Base-by-base conservation (phyloP, 495 filamentous ascomycete species). In the Neurospora sp. region DNA sequence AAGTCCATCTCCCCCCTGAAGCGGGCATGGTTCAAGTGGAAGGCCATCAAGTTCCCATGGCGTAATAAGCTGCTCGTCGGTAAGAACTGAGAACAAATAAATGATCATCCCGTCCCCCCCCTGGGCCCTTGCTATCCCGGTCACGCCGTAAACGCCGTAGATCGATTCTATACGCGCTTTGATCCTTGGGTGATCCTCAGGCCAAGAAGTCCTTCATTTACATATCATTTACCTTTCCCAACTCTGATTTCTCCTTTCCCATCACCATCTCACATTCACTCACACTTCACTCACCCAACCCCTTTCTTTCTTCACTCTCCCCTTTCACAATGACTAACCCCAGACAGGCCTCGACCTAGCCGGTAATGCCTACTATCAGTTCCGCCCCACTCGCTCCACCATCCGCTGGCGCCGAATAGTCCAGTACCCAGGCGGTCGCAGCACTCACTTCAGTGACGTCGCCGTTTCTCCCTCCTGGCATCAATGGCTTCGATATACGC, bases 341-440 rank as follows among this genome's bases (percentile, higher is more conserved):
- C 38, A 39, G 71, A 1, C 76, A 97, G 95, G 96, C 75, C 84
- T 87, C 73, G 96, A 99, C 81, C 89, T 98, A 40, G 75, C 87
- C 44, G 94, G 94, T 27, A 98, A 98, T 82, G 97, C 94, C 35
- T 99, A 89, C 83, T 98, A 94, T 93, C 93, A 97, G 78, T 95
- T 97, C 83, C 89, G 89, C 73, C 74, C 65, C 78, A 78, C 81
- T 20, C 84, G 86, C 22, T 81, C 45, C 81, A 89, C 22, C 83
- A 87, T 44, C 10, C 82, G 82, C 59, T 81, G 82, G 79, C 83
- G 87, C 7, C 85, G 87, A 72, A 96, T 97, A 40, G 91, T 96
- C n/a, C 83, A 89, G 73, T 92, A 82, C 75, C 85, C 83, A 1
- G 31, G 22, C 53, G 53, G 53, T 37, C 83, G 84, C 0, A 83